Evolutionary conservation across 805 yeast species (phyloP).

Genomic region (Metschnikowia kunwiensis): DNA sequence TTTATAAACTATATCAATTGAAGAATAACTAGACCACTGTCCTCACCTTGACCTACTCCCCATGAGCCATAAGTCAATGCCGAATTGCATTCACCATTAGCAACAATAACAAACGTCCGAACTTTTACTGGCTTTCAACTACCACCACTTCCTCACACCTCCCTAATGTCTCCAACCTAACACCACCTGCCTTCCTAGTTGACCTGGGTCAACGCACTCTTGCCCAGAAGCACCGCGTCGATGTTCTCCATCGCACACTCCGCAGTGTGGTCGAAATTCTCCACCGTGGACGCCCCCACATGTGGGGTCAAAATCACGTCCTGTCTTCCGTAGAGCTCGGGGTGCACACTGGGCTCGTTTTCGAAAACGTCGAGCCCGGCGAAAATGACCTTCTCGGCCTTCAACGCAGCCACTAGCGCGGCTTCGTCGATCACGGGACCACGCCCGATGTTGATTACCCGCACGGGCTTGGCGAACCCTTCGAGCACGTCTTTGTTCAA

Average conservation of each 20-base stretch:
- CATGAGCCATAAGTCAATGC: no score
- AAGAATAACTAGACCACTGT: no score
- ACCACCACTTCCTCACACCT: no score
- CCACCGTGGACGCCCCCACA: constrained; percentile 49
- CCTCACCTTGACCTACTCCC: no score
- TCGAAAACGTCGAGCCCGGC: constrained; percentile 75
- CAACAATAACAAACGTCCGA: no score
- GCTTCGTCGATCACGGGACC: constrained; percentile 67
- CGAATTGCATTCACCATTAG: no score
- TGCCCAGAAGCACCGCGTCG: constrained; percentile 40
- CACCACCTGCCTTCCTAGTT: constrained; percentile 9
- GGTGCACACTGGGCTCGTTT: constrained; percentile 56
- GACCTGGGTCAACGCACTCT: constrained; percentile 19
- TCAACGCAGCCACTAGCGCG: constrained; percentile 59
- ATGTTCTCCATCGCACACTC: constrained; percentile 54
- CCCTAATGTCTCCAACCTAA: no score
- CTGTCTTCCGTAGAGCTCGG: constrained; percentile 49
- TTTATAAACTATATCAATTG: no score
- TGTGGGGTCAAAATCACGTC: constrained; percentile 72
- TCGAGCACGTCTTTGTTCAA: constrained; percentile 48
- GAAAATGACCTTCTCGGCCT: constrained; percentile 55
- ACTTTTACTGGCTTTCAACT: no score
- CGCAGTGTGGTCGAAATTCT: constrained; percentile 50
- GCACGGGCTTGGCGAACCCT: constrained; percentile 49
- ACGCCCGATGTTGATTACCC: constrained; percentile 73